Base-by-base conservation (phyloP, 2,329 filamentous ascomycete species). In the Paraphaeosphaeria minitans region DNA sequence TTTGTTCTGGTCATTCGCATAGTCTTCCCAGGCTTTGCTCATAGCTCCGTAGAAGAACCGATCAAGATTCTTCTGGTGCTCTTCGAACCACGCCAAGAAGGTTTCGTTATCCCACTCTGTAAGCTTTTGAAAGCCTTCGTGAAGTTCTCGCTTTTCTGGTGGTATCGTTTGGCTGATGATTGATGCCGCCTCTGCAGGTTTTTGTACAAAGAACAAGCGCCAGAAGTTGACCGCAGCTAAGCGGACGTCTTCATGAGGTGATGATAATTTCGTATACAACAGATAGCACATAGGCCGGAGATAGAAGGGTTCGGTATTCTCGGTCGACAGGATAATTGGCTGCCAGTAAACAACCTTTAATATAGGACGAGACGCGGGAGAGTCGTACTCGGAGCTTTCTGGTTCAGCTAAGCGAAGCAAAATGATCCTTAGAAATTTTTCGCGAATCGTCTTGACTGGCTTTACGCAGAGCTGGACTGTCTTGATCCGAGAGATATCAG, bases 301-400 rank as follows among this genome's bases (percentile, higher is more conserved):
- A 70, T 91, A 91, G 10, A 92, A 88, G n/a, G 91, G 87, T 46
- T 97, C 92, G 7, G 85, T 83, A 3, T 91, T 89, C 16, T 95
- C 87, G 4, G 89, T 87, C 2, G 88, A 89, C 16, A 99, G 81
- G 16, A 99, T 87, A 19, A 97, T 91, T 21, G 92, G 93, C 74
- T 98, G 95, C 95, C 95, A 99, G 75, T 97, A 98, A 0, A 92
- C 87, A 68, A 99, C 86, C 72, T 93, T 94, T 59, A 91, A 85
- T 76, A 99, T 85, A 58, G 96, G 92, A 0, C 84, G 80, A 27
- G 89, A 83, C 0, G 88, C 87, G 49, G 92, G 88, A 7, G 78
- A 74, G 57, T 89, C 85, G 2, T 84, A 82, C 54, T 87, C 81
- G 0, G 83, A 77, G 35, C 89, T 88, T 51, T 96, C 91, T 53